phyloP scores from a whole-genome alignment of 768 basidiomycete genomes.

The Leccinum pellstonianum region DNA sequence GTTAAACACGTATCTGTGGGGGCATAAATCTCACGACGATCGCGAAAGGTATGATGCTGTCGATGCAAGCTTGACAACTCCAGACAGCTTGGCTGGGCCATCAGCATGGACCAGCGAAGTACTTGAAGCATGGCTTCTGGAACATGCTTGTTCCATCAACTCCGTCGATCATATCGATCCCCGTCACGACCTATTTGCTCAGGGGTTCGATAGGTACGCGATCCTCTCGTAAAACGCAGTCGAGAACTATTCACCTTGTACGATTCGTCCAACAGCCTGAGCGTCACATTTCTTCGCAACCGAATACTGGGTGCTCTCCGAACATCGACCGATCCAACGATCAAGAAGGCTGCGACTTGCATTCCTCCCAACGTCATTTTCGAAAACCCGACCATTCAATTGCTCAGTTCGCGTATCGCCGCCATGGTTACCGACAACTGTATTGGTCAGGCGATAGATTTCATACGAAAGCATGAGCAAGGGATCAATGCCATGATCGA shows the following conservation, averaged over 20 bases:
- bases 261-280: slow-evolving; percentile 22
- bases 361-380: slow-evolving; percentile 37
- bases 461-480: slow-evolving; percentile 10
- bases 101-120: slow-evolving; percentile 22
- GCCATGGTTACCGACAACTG: slow-evolving; percentile 5
- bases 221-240: neutral
- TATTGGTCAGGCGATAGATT: neutral
- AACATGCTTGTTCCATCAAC: slow-evolving; percentile 22
- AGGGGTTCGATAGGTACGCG: slow-evolving; percentile 41
- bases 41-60: slow-evolving; percentile 32
- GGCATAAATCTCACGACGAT: neutral
- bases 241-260: neutral
- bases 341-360: slow-evolving; percentile 23
- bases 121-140: slow-evolving; percentile 29
- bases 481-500: slow-evolving; percentile 40
- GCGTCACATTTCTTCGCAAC: slow-evolving; percentile 32
- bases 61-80: slow-evolving; percentile 23
- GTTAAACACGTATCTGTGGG: neutral
- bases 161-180: slow-evolving; percentile 5
- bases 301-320: slow-evolving; percentile 26
- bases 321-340: slow-evolving; percentile 28
- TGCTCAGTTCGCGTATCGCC: slow-evolving; percentile 28
- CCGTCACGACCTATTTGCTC: slow-evolving; percentile 29
- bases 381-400: slow-evolving; percentile 40
- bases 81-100: slow-evolving; percentile 24